Evolutionary conservation across 257 asterid genomes (phyloP), one percentile per base, ranked within the genome.

Genomic region (Coffea eugenioides): DNA sequence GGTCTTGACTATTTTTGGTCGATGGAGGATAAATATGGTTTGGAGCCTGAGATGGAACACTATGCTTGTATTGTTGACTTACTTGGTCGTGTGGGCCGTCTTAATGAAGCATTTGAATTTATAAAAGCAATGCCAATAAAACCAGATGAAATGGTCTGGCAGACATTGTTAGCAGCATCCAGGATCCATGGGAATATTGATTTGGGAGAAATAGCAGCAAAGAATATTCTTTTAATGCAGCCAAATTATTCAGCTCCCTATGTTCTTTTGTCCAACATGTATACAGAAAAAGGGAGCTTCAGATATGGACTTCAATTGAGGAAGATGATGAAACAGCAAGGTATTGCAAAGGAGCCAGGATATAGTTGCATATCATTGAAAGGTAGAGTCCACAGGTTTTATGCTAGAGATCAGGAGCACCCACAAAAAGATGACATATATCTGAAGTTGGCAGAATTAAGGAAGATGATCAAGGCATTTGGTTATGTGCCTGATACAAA

Each of bases 11-110:
- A 74, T 51, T 87, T 88, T 81, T 25, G 85, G 77, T 84, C 91
- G 11, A 87, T 88, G 90, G 85, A 81, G 57, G 82, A 73, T 79
- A 65, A 71, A 15, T 87, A 82, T 20, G 85, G 79, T 74, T 43
- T 88, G 84, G 77, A 86, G 39, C 91, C 92, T 61, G 79, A 80
- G 68, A 84, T 83, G 89, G 89, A 88, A 77, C 90, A 87, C 77
- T 87, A 86, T 77, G 89, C 92, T 70, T 90, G 87, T 83, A 80
- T 86, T 36, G 89, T 90, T 79, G 92, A 88, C 80, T 88, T 88
- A 70, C 79, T 88, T 49, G 90, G 90, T 61, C 89, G 92, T 56
- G 85, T 84, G 67, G 92, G 92, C 41, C 85, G 71, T 46, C 80
- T 90, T 48, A 45, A 77, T 59, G 92, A 84, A 73, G 92, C 91